Evolutionary conservation across 805 yeast species (phyloP).

Genomic region (Metahyphopichia silvanorum): DNA sequence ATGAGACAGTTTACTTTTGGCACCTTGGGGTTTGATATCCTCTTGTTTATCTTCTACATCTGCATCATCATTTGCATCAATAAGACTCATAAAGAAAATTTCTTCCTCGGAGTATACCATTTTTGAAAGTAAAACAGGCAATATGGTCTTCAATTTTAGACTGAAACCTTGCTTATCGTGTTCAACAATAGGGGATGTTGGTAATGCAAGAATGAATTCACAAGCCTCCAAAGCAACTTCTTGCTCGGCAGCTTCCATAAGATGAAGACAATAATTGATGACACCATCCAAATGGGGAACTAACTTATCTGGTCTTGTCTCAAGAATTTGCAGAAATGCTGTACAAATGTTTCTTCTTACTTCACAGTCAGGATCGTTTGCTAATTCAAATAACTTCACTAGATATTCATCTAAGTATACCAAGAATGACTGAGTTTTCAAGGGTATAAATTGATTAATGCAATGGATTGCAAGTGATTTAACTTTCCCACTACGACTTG

Average conservation of each 20-base stretch:
- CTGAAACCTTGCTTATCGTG: constrained; percentile 35
- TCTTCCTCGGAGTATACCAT: constrained; percentile 91
- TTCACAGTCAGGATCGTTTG: constrained; percentile 54
- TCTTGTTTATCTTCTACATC: constrained; percentile 77
- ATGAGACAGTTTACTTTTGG: constrained; percentile 52
- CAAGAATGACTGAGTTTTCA: constrained; percentile 63
- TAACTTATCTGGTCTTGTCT: constrained; percentile 76
- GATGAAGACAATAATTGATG: constrained; percentile 75
- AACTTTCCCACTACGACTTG: constrained; percentile 42
- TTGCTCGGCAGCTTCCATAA: constrained; percentile 62
- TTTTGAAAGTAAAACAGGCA: constrained; percentile 75
- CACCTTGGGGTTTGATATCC: constrained; percentile 81
- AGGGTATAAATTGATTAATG: constrained; percentile 69
- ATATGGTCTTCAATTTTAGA: constrained; percentile 56
- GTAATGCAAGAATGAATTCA: constrained; percentile 78
- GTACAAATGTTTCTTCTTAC: constrained; percentile 76
- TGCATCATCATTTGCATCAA: constrained; percentile 75
- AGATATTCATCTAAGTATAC: constrained; percentile 66
- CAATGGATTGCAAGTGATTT: constrained; percentile 66
- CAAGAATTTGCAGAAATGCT: constrained; percentile 68
- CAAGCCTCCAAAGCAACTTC: constrained; percentile 88
- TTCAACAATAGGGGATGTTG: constrained; percentile 58
- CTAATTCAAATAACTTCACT: constrained; percentile 62
- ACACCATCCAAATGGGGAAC: constrained; percentile 84
- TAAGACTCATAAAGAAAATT: constrained; percentile 55